Conservation (phyloP, 2,329 filamentous ascomycete genomes). For the Diaporthe eres region DNA sequence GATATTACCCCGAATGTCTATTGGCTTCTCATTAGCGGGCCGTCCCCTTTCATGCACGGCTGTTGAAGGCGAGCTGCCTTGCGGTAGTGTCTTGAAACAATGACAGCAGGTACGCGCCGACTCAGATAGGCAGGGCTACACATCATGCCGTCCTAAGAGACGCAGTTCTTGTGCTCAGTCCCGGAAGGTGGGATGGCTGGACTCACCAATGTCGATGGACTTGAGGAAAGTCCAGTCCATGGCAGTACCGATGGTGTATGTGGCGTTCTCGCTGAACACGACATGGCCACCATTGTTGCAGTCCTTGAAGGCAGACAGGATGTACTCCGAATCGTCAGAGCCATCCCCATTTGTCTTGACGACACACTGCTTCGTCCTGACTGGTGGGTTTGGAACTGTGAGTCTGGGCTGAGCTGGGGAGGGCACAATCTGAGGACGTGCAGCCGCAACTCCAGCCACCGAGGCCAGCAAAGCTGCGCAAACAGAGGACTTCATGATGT, state of each 20-base stretch:
- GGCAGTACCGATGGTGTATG: constrained; percentile 73
- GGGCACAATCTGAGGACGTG: constrained; percentile 44
- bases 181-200: background rate
- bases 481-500: constrained; percentile 44
- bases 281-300: constrained; percentile 74
- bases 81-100: constrained; percentile 2
- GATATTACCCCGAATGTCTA: constrained; percentile 54
- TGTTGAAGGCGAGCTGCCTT: background rate
- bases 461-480: constrained; percentile 43
- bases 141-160: background rate
- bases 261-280: constrained; percentile 65
- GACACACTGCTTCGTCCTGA: constrained; percentile 62
- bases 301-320: constrained; percentile 64
- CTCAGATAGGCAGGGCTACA: constrained; percentile 35
- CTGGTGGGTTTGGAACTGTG: constrained; percentile 47
- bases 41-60: constrained; percentile 12
- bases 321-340: constrained; percentile 50
- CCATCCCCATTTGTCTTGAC: constrained; percentile 67
- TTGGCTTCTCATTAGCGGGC: constrained; percentile 40
- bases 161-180: background rate
- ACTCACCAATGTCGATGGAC: constrained; percentile 70
- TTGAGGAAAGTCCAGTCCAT: constrained; percentile 74
- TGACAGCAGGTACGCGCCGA: constrained; percentile 37
- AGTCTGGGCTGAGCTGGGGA: constrained; percentile 46
- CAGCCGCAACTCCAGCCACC: constrained; percentile 40